Percentiles rank a stretch among this genome's conserved stretches.
Evolutionary conservation across 2,329 filamentous ascomycete genomes (phyloP).

Genomic region (Arthroderma uncinatum): DNA sequence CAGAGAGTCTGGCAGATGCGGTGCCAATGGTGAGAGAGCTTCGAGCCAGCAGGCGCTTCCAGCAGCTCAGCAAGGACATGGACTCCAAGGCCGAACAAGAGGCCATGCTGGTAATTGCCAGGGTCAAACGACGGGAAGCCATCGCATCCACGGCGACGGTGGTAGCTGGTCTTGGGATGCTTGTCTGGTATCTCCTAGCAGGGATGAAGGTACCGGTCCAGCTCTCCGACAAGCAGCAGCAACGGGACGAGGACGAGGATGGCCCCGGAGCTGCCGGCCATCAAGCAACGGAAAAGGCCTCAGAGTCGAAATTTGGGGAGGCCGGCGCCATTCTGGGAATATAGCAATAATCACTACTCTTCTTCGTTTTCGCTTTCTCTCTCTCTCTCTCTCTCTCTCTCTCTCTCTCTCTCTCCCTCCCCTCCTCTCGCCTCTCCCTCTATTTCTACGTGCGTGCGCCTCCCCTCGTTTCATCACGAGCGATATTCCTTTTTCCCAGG

Average conservation of each 20-base stretch:
- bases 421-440: not conserved
- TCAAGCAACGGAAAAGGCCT: slow-evolving; percentile 5
- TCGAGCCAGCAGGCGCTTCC: slow-evolving; percentile 29
- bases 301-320: not conserved
- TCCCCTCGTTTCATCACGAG: not conserved
- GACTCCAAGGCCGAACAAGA: slow-evolving; percentile 20
- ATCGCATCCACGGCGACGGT: slow-evolving; percentile 28
- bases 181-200: slow-evolving; percentile 28
- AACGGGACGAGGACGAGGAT: not conserved
- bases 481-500: not conserved
- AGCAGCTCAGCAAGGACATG: slow-evolving; percentile 21
- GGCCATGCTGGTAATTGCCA: slow-evolving; percentile 19
- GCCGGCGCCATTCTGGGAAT: not conserved
- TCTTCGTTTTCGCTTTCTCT: not conserved
- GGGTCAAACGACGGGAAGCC: slow-evolving; percentile 25
- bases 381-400: not conserved
- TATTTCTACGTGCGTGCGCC: not conserved
- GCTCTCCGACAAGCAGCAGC: not conserved
- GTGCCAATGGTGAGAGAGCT: slow-evolving; percentile 29
- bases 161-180: slow-evolving; percentile 24
- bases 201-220: not conserved
- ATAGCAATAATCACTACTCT: not conserved
- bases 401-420: not conserved
- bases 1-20: slow-evolving; percentile 27
- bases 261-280: slow-evolving; percentile 2